phyloP scores from a whole-genome alignment of 164 flowering plant genomes.

The Brasenia schreberi region DNA sequence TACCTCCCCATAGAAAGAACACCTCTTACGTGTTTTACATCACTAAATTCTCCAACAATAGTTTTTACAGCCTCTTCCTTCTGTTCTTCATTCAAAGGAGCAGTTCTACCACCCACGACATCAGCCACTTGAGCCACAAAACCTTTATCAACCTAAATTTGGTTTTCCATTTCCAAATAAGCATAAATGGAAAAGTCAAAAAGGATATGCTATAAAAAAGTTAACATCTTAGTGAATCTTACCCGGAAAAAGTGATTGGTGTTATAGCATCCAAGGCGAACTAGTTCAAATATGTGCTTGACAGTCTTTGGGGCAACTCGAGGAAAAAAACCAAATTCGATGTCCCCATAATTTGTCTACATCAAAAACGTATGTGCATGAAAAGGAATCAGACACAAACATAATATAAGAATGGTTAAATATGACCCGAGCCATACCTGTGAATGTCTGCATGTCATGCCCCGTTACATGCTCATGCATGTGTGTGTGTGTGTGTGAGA shows the following conservation, averaged over 20 bases:
- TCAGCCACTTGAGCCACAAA: constrained; percentile 98
- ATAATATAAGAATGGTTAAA: no score
- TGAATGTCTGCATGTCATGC: background rate
- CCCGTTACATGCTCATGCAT: no score
- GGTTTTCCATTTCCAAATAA: background rate
- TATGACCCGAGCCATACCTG: background rate
- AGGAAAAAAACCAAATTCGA: constrained; percentile 89
- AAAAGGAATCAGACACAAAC: background rate
- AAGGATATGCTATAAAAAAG: background rate
- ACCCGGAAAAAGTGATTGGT: constrained; percentile 98
- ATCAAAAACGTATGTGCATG: constrained; percentile 3
- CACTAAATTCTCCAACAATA: constrained; percentile 82
- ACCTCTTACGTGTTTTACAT: constrained; percentile 85
- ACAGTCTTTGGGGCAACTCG: constrained; percentile 85
- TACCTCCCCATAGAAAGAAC: constrained; percentile 98
- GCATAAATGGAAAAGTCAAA: background rate
- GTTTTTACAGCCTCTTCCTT: constrained; percentile 65
- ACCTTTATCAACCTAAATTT: constrained; percentile 66
- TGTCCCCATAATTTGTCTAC: constrained; percentile 91
- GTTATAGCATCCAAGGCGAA: constrained; percentile 79
- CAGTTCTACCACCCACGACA: constrained; percentile 71
- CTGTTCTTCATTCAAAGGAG: constrained; percentile 86
- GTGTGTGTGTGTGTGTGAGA: no score
- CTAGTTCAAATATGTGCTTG: constrained; percentile 87
- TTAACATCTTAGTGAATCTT: background rate